phyloP scores from a whole-genome alignment of 305 asterid species.

The Rubia peregrina region DNA sequence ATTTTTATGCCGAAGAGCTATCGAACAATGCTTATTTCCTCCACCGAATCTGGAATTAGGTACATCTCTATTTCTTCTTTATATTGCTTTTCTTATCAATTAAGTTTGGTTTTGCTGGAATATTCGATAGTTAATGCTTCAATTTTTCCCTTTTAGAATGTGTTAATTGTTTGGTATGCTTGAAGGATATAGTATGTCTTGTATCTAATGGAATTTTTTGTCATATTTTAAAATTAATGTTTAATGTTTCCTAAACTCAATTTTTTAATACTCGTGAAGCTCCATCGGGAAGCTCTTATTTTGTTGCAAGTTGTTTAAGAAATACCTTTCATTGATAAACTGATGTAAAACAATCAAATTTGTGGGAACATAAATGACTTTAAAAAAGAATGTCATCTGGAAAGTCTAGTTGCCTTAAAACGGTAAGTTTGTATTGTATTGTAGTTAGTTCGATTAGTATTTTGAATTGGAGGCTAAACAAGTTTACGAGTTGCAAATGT shows the following conservation, averaged over 20 bases:
- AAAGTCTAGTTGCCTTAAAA: too few relatives aligned
- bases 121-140: too few relatives aligned
- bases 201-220: neutral
- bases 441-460: too few relatives aligned
- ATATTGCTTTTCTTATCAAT: neutral
- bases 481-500: too few relatives aligned
- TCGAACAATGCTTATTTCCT: conserved; percentile 68
- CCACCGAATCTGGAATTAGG: conserved; percentile 95
- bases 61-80: neutral
- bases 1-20: conserved; percentile 56
- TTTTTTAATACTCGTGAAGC: neutral
- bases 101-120: neutral
- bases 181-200: neutral
- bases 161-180: neutral
- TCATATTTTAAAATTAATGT: neutral
- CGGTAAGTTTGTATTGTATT: too few relatives aligned
- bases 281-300: too few relatives aligned
- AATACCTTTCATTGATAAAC: too few relatives aligned
- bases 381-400: too few relatives aligned
- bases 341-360: too few relatives aligned
- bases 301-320: too few relatives aligned
- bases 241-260: neutral
- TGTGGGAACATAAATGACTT: too few relatives aligned
- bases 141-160: neutral
- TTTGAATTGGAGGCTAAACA: too few relatives aligned